These are phyloP conservation scores for Perkinsela sp. DNA, from an alignment of 208 protist species.

Conservation along the genomic window DNA sequence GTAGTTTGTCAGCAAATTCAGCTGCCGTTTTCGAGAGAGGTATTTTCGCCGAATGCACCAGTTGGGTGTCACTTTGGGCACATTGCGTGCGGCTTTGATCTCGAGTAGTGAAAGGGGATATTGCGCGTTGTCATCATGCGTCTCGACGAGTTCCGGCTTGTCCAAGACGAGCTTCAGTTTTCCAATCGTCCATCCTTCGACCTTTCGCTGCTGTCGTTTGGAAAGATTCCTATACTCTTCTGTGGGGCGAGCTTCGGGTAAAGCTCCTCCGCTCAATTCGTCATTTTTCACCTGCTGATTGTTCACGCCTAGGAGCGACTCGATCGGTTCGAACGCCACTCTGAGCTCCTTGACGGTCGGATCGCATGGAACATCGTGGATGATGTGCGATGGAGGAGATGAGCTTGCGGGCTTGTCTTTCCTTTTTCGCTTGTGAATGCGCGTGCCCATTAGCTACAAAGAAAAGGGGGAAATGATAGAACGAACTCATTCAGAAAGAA, in stretches of 20 bases:
- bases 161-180: slow-evolving; percentile 51
- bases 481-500: background rate
- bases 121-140: slow-evolving; percentile 77
- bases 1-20: slow-evolving; percentile 47
- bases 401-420: too few relatives aligned
- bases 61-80: slow-evolving; percentile 86
- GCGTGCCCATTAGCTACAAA: background rate
- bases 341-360: background rate
- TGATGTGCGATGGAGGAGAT: too few relatives aligned
- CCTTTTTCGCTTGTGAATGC: background rate
- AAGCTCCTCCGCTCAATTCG: background rate
- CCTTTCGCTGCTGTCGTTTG: slow-evolving; percentile 12
- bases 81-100: slow-evolving; percentile 64
- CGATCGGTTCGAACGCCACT: background rate
- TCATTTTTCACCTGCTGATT: background rate
- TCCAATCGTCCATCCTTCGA: slow-evolving; percentile 22
- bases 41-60: slow-evolving; percentile 92
- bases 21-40: slow-evolving; percentile 61
- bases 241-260: background rate
- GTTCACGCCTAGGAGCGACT: background rate
- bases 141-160: slow-evolving; percentile 69
- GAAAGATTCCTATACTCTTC: slow-evolving; percentile 11
- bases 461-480: background rate
- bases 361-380: background rate
- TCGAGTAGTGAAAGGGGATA: slow-evolving; percentile 82